A percentile compares a stretch with the other conserved stretches of the same genome.
phyloP scores from a whole-genome alignment of 108 stramenopile species.

The Fragilaria radians region DNA sequence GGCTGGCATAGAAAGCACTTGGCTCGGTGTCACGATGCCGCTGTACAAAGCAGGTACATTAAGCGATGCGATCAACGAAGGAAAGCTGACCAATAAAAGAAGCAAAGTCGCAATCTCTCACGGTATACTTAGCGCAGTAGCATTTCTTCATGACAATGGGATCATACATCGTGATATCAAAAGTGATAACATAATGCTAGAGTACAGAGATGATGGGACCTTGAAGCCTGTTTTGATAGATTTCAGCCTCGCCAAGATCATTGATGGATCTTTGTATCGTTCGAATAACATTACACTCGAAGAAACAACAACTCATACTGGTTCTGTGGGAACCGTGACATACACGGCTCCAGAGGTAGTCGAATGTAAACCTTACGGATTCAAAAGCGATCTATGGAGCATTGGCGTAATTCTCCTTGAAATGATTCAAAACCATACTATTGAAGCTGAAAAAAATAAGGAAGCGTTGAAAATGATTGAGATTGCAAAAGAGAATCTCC shows the following conservation, averaged over 20 bases:
- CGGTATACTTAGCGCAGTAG: constrained; percentile 65
- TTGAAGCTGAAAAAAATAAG: constrained; percentile 54
- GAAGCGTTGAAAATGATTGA: constrained; percentile 46
- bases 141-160: constrained; percentile 91
- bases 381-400: constrained; percentile 73
- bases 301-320: constrained; percentile 53
- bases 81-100: constrained; percentile 25
- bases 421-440: constrained; percentile 40
- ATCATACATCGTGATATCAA: constrained; percentile 99
- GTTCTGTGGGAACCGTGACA: constrained; percentile 61
- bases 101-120: constrained; percentile 54
- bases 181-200: constrained; percentile 87
- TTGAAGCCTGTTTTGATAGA: constrained; percentile 70
- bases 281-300: constrained; percentile 7
- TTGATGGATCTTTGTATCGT: constrained; percentile 18
- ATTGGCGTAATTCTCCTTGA: constrained; percentile 81
- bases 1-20: constrained; percentile 38
- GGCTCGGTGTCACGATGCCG: constrained; percentile 65
- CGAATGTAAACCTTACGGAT: constrained; percentile 48
- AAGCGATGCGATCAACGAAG: constrained; percentile 30
- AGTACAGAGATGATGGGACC: constrained; percentile 28
- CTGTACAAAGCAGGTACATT: constrained; percentile 51
- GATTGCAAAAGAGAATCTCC: constrained; percentile 34
- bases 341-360: constrained; percentile 74
- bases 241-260: constrained; percentile 70